A percentile compares a stretch with the other conserved stretches of the same genome.
Evolutionary conservation across 768 basidiomycete genomes (phyloP).

Genomic region (Hortiboletus flavorubellus): DNA sequence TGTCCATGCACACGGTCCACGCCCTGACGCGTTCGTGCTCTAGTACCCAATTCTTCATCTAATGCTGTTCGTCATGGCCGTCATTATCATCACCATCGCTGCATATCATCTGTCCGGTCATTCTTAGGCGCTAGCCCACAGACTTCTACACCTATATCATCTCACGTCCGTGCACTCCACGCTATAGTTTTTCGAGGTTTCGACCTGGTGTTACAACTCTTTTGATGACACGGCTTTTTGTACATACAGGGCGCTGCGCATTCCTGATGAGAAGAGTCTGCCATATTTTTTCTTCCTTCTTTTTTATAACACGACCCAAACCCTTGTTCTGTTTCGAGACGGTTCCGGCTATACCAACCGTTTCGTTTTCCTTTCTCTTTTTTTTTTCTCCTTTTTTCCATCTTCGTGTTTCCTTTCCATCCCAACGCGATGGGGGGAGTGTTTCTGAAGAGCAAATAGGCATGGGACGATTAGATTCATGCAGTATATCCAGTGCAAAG

Average conservation of each 20-base stretch:
- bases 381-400: not conserved
- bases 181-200: slow-evolving; percentile 19
- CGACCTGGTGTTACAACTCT: slow-evolving; percentile 24
- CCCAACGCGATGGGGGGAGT: slow-evolving; percentile 13
- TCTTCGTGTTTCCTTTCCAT: not conserved
- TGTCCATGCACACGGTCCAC: not conserved
- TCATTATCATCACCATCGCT: slow-evolving; percentile 26
- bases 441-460: slow-evolving; percentile 7
- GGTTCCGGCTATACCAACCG: slow-evolving; percentile 21
- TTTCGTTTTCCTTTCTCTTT: not conserved
- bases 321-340: slow-evolving; percentile 2
- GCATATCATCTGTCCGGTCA: slow-evolving; percentile 26
- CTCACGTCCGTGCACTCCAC: slow-evolving; percentile 15
- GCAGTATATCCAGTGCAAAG: slow-evolving; percentile 9
- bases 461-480: slow-evolving; percentile 8
- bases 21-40: slow-evolving; percentile 3
- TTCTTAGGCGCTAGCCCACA: slow-evolving; percentile 27
- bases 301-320: not conserved
- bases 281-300: not conserved
- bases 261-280: slow-evolving; percentile 27
- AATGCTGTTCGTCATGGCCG: slow-evolving; percentile 32
- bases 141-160: slow-evolving; percentile 19
- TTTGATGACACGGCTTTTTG: slow-evolving; percentile 21
- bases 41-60: slow-evolving; percentile 90
- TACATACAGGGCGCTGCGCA: slow-evolving; percentile 30